A percentile compares a stretch with the other conserved stretches of the same genome.
Conservation (phyloP, 2,329 filamentous ascomycete genomes). For the Passalora sequoiae region DNA sequence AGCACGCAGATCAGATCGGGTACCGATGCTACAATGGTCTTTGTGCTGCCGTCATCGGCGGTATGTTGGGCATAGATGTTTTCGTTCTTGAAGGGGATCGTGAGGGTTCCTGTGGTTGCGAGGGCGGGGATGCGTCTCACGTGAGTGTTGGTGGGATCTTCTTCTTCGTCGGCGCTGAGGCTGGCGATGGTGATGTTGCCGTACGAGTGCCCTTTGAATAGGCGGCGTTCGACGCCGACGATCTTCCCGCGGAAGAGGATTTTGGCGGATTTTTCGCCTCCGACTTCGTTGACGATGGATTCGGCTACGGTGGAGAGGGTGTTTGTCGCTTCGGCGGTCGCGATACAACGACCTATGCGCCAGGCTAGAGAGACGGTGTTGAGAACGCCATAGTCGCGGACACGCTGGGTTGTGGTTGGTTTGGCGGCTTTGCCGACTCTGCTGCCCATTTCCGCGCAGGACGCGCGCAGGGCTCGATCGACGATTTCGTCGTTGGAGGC, state of each 20-base stretch:
- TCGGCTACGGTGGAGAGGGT: slow-evolving; percentile 53
- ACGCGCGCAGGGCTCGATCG: slow-evolving; percentile 39
- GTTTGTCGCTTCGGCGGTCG: slow-evolving; percentile 46
- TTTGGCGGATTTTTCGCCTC: slow-evolving; percentile 49
- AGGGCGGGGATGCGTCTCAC: slow-evolving; percentile 25
- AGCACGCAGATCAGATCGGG: slow-evolving; percentile 49
- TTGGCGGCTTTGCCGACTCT: slow-evolving; percentile 39
- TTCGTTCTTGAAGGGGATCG: slow-evolving; percentile 69
- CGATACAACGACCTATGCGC: slow-evolving; percentile 57
- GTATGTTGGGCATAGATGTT: slow-evolving; percentile 57
- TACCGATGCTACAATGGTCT: slow-evolving; percentile 44
- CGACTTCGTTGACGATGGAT: slow-evolving; percentile 55
- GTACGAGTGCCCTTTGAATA: slow-evolving; percentile 56
- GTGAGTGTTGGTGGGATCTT: slow-evolving; percentile 34
- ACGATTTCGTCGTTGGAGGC: slow-evolving; percentile 40
- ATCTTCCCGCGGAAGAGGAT: slow-evolving; percentile 63
- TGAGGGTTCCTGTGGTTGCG: slow-evolving; percentile 47
- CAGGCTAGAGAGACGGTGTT: slow-evolving; percentile 44
- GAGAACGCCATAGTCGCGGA: slow-evolving; percentile 35
- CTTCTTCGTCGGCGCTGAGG: slow-evolving; percentile 22
- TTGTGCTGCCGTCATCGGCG: slow-evolving; percentile 33
- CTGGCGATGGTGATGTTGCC: slow-evolving; percentile 52
- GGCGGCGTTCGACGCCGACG: slow-evolving; percentile 52
- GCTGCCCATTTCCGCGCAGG: slow-evolving; percentile 39
- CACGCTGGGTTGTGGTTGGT: slow-evolving; percentile 38